Evolutionary conservation across 129 eudicot genomes (phyloP).

Genomic region (Mikania micrantha): DNA sequence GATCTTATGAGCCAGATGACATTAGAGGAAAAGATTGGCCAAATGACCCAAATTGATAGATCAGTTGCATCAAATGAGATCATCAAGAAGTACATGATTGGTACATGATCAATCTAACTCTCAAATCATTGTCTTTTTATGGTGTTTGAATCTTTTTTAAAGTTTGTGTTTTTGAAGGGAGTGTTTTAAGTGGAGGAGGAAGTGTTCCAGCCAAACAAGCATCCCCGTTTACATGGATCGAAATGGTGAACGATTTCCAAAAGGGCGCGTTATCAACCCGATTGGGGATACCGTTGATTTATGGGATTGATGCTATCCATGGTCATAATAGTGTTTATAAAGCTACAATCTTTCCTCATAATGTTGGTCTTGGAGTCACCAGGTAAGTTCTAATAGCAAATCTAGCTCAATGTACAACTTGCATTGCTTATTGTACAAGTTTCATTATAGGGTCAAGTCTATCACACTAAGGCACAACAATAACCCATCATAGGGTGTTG

Average conservation of each 20-base stretch:
- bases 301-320: no score
- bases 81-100: slow-evolving; percentile 56
- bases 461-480: not conserved
- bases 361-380: no score
- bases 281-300: no score
- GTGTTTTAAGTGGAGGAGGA: no score
- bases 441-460: not conserved
- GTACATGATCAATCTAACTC: slow-evolving; percentile 22
- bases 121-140: not conserved
- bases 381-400: no score
- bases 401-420: slow-evolving; percentile 5
- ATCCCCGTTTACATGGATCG: slow-evolving; percentile 34
- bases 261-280: no score
- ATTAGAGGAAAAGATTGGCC: no score
- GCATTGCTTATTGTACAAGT: not conserved
- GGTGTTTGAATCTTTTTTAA: slow-evolving; percentile 3
- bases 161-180: slow-evolving; percentile 39
- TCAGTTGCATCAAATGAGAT: slow-evolving; percentile 43
- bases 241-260: slow-evolving; percentile 28
- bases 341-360: no score
- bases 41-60: no score
- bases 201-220: slow-evolving; percentile 66
- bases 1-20: no score
- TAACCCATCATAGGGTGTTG: no score
- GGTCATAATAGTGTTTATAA: no score